Conservation (phyloP, 78 protist genomes). For the Bigelowiella natans region DNA sequence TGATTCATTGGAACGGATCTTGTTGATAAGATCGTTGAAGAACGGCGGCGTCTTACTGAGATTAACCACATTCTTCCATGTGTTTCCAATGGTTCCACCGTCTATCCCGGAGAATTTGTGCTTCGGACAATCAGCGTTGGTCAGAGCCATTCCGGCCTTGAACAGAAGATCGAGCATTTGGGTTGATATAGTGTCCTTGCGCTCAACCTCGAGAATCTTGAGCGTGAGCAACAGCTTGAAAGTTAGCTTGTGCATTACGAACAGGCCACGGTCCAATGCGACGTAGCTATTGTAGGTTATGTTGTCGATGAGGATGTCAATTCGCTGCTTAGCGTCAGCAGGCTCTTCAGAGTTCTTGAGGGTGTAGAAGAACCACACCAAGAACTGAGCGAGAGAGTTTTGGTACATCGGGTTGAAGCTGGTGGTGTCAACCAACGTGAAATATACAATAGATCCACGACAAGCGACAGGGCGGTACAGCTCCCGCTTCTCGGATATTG, state of each 20-base stretch:
- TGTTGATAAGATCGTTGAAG: conserved; percentile 40
- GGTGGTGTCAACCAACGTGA: conserved; percentile 65
- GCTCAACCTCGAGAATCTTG: conserved; percentile 37
- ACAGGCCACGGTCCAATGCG: conserved; percentile 54
- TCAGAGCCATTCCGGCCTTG: neutral
- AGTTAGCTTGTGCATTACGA: conserved; percentile 52
- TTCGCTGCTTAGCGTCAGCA: conserved; percentile 43
- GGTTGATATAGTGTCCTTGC: neutral
- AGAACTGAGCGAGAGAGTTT: conserved; percentile 64
- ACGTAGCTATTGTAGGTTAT: conserved; percentile 36
- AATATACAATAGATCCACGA: conserved; percentile 71
- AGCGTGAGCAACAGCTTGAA: conserved; percentile 57
- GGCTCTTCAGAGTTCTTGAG: conserved; percentile 32
- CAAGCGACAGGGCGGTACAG: conserved; percentile 70
- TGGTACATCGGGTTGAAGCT: conserved; percentile 71
- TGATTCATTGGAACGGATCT: conserved; percentile 18
- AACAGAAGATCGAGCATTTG: neutral
- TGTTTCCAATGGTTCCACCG: neutral
- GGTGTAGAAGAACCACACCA: conserved; percentile 49
- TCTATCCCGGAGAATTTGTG: neutral
- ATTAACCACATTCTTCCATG: conserved; percentile 57
- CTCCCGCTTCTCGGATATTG: conserved; percentile 56
- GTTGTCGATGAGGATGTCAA: conserved; percentile 48
- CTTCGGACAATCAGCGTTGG: neutral
- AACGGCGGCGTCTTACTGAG: conserved; percentile 6